Evolutionary conservation across 2,329 filamentous ascomycete genomes (phyloP), one percentile per base, ranked within the genome.

Genomic region (Microascus cirrosus): DNA sequence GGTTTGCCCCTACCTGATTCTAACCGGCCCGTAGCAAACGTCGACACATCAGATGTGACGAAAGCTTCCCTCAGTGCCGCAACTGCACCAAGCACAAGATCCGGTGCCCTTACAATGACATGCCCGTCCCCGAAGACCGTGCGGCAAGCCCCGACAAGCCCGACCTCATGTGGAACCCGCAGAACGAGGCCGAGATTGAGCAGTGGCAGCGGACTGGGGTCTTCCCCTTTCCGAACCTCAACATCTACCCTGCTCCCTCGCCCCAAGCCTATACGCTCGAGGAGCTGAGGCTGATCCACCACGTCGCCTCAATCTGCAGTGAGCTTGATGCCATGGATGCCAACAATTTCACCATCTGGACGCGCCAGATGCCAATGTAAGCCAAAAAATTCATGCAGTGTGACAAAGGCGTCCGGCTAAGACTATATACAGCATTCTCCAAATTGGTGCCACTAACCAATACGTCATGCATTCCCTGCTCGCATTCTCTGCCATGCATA

Each of bases 11-110:
- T 10, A 50, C n/a, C 22, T 12, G 45, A 24, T n/a, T 22, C 45
- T 50, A 20, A 50, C 48, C 50, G 35, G 20, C 24, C 60, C 18
- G 28, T 58, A 79, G 77, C 82, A 99, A 99, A 76, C 87, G 89
- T 71, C 85, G 94, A 70, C 94, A 99, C 74, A 99, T 99, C 70
- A 84, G 94, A 67, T 99, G 94, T 75, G 94, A 99, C 69, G 94
- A 99, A 73, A 96, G 85, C 65, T 96, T 96, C 68, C 94, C 94
- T 56, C 94, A 99, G 82, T 99, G 93, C 77, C 90, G 90, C 68
- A 99, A 99, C 74, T 99, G 94, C 75, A 96, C 93, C 61, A 99
- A 97, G 76, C 94, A 99, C 76, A 96, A 96, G 76, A 94, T 95
- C 66, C 89, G 92, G 67, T 99, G 94, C 74, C 94, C 96, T 66